These are phyloP conservation scores for Gracilaria caudata DNA, from an alignment of 23 red algal genomes.

Conservation along the genomic window DNA sequence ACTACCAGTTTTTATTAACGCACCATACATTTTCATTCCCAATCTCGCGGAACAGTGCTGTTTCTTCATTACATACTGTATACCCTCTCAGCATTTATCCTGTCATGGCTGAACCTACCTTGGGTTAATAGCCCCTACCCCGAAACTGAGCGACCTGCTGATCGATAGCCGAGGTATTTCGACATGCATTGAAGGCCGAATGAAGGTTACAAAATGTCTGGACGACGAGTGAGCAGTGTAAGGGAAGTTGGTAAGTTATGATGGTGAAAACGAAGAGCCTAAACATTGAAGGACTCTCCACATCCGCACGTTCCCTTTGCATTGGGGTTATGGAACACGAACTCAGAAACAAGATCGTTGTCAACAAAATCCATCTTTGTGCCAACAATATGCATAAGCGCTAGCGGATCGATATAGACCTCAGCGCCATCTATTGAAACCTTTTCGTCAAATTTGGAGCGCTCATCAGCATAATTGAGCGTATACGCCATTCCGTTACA, in stretches of 20 bases:
- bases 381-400: slow-evolving; percentile 94
- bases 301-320: slow-evolving; percentile 89
- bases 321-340: slow-evolving; percentile 97
- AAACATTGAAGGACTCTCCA: slow-evolving; percentile 91
- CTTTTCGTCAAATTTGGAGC: slow-evolving; percentile 66
- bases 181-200: not conserved
- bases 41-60: not conserved
- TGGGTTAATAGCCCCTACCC: too few species aligned
- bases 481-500: slow-evolving; percentile 94
- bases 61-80: too few species aligned
- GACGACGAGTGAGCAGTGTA: not conserved
- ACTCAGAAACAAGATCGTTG: slow-evolving; percentile 87
- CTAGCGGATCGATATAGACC: slow-evolving; percentile 85
- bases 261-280: not conserved
- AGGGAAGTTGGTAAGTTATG: not conserved
- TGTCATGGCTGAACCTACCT: too few species aligned
- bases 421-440: slow-evolving; percentile 52
- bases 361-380: slow-evolving; percentile 97
- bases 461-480: slow-evolving; percentile 81
- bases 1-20: too few species aligned
- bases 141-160: not conserved
- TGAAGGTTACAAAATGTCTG: too few species aligned
- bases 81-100: too few species aligned
- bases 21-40: not conserved
- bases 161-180: not conserved